Evolutionary conservation across 2,329 filamentous ascomycete species (phyloP), one percentile per base, ranked within the genome.

Genomic region (Leptographium wingfieldii): DNA sequence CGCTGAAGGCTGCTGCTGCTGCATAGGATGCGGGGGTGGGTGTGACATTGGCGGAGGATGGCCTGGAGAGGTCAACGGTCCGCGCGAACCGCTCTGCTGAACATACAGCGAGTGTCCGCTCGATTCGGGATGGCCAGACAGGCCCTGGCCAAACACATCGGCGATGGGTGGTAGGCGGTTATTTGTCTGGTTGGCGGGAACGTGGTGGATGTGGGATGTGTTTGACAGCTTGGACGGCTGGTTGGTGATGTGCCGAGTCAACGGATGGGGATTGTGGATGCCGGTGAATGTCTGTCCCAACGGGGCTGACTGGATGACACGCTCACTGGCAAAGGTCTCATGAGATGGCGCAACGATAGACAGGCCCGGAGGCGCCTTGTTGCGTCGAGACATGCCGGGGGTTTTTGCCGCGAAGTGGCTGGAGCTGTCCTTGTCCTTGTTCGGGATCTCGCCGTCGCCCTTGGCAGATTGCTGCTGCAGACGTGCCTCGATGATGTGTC

Each of bases 331-430:
- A 69, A 97, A 97, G 63, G 92, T 87, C 66, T 94, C 85, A 65
- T 95, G 91, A 6, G 91, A 90, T 1, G 94, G 94, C 31, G 94
- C 88, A n/a, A 95, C 88, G 66, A 99, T 99, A 60, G 91, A 95
- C 56, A 99, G 78, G 53, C 92, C 92, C 1, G 91, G 89, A 48
- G 94, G 94, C 7, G 88, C 87, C 69, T 89, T 91, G 72, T 90
- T 84, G 70, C 86, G 82, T 65, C 83, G 80, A 61, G 84, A 87
- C 64, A 89, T 85, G 65, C 82, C 85, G 5, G 89, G 88, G 0
- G 87, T 90, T 70, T 90, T 90, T 52, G 78, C 80, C 3, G 82
- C 71, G 68, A 85, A 81, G 66, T 78, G 72, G 62, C 69, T 58
- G 66, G 63, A 70, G 35, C 73, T 40, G 59, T 80, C 74, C 67